Percentiles rank a stretch among this genome's conserved stretches.
These are phyloP conservation scores for Isatis lusitanica DNA, from an alignment of 441 rosid species.

Conservation along the genomic window DNA sequence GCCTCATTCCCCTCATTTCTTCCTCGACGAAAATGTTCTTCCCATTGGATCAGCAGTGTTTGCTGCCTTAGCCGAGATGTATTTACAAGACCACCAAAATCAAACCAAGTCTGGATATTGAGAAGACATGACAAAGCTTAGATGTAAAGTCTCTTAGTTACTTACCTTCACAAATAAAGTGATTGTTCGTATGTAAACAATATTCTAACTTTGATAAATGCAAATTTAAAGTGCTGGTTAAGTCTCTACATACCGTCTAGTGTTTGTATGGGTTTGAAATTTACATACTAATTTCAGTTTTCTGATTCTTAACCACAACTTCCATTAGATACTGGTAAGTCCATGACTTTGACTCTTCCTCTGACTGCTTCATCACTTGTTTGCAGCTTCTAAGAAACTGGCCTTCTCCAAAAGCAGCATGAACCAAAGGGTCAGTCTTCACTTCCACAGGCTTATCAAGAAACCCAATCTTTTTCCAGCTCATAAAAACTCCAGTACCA, in stretches of 20 bases:
- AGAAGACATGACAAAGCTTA: background rate
- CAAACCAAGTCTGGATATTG: constrained; percentile 18
- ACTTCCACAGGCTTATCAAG: constrained; percentile 51
- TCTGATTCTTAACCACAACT: background rate
- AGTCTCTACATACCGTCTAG: no score
- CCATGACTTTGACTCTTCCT: background rate
- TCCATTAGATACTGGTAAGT: constrained; percentile 40
- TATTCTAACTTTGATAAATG: no score
- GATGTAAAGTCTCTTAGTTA: background rate
- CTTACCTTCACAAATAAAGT: background rate
- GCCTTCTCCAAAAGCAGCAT: constrained; percentile 65
- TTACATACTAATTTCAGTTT: background rate
- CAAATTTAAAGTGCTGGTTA: no score
- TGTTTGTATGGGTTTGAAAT: no score
- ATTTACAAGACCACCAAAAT: constrained; percentile 52
- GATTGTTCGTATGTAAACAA: no score
- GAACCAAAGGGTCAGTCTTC: constrained; percentile 66
- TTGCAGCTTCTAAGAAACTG: constrained; percentile 53
- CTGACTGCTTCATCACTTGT: constrained; percentile 35
- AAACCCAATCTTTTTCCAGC: constrained; percentile 59
- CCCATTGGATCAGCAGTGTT: constrained; percentile 72
- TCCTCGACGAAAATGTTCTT: constrained; percentile 76
- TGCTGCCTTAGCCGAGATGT: constrained; percentile 66
- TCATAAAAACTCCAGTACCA: constrained; percentile 42
- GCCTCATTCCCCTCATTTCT: constrained; percentile 70